Evolutionary conservation across 176 grass and related monocot species (phyloP).

Genomic region (Lolium rigidum): DNA sequence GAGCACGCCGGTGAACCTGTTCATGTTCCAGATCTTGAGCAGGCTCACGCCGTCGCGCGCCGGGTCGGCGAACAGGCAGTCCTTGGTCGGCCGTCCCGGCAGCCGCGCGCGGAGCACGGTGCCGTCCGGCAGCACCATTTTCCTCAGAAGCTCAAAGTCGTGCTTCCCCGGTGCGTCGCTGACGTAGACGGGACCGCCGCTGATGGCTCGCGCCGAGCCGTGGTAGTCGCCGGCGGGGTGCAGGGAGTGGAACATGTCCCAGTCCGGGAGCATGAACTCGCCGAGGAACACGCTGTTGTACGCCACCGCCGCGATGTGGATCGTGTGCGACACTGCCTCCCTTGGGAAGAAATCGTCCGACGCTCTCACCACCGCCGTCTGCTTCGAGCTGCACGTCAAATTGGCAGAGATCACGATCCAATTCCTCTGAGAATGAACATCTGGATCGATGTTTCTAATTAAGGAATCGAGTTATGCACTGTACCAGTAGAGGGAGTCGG

Average conservation of each 20-base stretch:
- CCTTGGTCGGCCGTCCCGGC: conserved; percentile 80
- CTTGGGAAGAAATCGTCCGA: conserved; percentile 95
- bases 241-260: conserved; percentile 98
- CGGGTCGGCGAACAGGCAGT: conserved; percentile 86
- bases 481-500: conserved; percentile 91
- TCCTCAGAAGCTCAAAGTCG: conserved; percentile 86
- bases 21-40: conserved; percentile 99
- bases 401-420: background rate
- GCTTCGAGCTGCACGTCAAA: conserved; percentile 62
- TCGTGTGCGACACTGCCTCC: conserved; percentile 88
- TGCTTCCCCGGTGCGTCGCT: conserved; percentile 95
- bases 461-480: background rate
- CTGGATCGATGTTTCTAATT: background rate
- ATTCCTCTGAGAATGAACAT: background rate
- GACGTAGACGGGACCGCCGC: conserved; percentile 87
- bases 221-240: conserved; percentile 93
- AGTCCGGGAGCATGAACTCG: conserved; percentile 98
- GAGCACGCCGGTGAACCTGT: conserved; percentile 83
- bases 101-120: conserved; percentile 77
- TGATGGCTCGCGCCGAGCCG: conserved; percentile 87
- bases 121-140: conserved; percentile 88
- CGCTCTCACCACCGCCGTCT: conserved; percentile 89
- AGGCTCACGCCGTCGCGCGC: conserved; percentile 82
- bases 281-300: conserved; percentile 97
- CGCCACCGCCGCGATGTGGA: conserved; percentile 87